Evolutionary conservation across 257 asterid species (phyloP).

Genomic region (Solanum lycopersicoides): DNA sequence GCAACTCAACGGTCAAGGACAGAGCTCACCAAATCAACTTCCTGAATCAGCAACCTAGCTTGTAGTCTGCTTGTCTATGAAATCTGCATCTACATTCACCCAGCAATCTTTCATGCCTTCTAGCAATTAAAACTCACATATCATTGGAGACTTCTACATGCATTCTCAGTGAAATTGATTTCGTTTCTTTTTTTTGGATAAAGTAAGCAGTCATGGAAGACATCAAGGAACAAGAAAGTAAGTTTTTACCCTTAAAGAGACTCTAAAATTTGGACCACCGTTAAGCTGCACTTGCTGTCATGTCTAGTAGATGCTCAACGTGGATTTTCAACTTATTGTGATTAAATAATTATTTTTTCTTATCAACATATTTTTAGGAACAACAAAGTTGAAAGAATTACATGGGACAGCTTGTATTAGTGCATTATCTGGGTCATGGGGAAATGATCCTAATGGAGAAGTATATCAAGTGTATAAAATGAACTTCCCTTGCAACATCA

Average conservation of each 20-base stretch:
- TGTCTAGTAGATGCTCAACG: background rate
- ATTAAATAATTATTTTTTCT: background rate
- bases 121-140: background rate
- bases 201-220: background rate
- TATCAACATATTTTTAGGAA: conserved; percentile 41
- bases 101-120: background rate
- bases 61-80: background rate
- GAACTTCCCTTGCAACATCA: conserved; percentile 48
- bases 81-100: background rate
- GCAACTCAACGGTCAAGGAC: background rate
- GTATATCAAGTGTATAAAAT: conserved; percentile 61
- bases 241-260: background rate
- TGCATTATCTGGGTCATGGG: conserved; percentile 62
- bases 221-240: background rate
- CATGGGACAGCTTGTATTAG: conserved; percentile 54
- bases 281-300: background rate
- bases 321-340: background rate
- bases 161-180: background rate
- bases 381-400: conserved; percentile 92
- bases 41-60: background rate
- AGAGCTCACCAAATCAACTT: background rate
- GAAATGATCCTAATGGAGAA: conserved; percentile 32
- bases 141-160: background rate
- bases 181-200: background rate
- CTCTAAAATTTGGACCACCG: background rate